Conservation (phyloP, 306 rosid species). For the Cercis canadensis region DNA sequence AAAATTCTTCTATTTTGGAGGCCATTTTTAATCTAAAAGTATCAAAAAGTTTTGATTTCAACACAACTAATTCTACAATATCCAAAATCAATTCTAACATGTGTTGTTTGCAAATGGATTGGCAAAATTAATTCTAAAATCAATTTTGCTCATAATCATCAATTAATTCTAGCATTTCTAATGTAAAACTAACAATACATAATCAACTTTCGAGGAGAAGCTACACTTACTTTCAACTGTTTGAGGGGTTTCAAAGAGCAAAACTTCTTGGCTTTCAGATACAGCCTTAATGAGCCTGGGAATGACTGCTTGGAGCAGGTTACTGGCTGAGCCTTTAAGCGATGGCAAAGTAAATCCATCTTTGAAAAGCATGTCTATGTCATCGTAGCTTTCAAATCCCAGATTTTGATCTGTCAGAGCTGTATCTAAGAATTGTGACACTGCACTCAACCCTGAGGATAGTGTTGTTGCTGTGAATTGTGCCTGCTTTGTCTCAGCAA, state of each 20-base stretch:
- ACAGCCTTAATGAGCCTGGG: slow-evolving; percentile 43
- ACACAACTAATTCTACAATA: too few relatives aligned
- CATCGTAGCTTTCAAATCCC: slow-evolving; percentile 52
- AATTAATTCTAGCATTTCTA: too few relatives aligned
- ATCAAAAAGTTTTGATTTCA: too few relatives aligned
- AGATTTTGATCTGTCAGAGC: slow-evolving; percentile 29
- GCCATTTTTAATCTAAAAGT: too few relatives aligned
- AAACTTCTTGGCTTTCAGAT: slow-evolving; percentile 34
- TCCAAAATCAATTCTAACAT: too few relatives aligned
- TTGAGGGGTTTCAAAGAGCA: slow-evolving; percentile 63
- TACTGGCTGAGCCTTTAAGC: not conserved
- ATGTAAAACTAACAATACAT: too few relatives aligned
- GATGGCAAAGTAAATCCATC: slow-evolving; percentile 46
- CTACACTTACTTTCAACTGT: slow-evolving; percentile 42
- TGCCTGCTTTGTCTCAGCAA: slow-evolving; percentile 48
- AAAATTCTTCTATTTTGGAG: too few relatives aligned
- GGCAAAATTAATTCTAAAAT: too few relatives aligned
- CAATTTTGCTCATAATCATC: too few relatives aligned
- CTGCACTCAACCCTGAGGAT: slow-evolving; percentile 42
- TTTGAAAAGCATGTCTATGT: slow-evolving; percentile 54
- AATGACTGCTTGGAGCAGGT: slow-evolving; percentile 32
- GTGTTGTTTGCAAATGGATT: too few relatives aligned
- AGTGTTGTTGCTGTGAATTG: slow-evolving; percentile 46
- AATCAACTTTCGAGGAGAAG: too few relatives aligned
- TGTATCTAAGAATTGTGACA: slow-evolving; percentile 42